Evolutionary conservation across 176 grass and related monocot genomes (phyloP).

Genomic region (Saccharum spontaneum): DNA sequence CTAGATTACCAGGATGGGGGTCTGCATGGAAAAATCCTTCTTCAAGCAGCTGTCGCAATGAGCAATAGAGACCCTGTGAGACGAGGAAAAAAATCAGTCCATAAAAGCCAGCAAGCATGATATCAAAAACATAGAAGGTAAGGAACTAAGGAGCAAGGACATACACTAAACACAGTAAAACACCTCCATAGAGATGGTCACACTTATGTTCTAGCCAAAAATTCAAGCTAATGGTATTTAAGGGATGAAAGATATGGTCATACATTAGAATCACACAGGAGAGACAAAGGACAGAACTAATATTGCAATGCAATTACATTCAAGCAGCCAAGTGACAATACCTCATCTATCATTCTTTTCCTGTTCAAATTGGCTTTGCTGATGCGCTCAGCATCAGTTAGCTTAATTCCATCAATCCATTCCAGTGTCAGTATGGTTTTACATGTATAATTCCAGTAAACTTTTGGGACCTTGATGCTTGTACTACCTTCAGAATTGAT

Average conservation of each 20-base stretch:
- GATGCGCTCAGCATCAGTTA: slow-evolving; percentile 76
- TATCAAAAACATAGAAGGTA: not conserved
- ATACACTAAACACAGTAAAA: not conserved
- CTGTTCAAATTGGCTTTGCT: slow-evolving; percentile 71
- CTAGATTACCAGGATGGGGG: slow-evolving; percentile 98
- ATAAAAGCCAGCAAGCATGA: not conserved
- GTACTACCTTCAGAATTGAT: slow-evolving; percentile 39
- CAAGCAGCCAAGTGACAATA: slow-evolving; percentile 21
- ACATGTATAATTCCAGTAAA: slow-evolving; percentile 85
- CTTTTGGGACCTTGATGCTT: slow-evolving; percentile 80
- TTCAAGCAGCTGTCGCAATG: slow-evolving; percentile 88
- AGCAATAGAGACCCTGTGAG: slow-evolving; percentile 87
- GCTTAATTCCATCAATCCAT: slow-evolving; percentile 96
- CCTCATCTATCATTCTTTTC: slow-evolving; percentile 87
- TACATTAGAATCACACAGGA: not conserved
- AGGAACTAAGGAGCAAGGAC: not conserved
- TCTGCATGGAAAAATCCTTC: slow-evolving; percentile 98
- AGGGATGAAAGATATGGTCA: not conserved
- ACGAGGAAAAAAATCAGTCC: not conserved
- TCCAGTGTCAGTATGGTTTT: slow-evolving; percentile 85
- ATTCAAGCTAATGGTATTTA: not conserved
- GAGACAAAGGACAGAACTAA: not conserved
- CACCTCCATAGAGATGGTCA: not conserved
- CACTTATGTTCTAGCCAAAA: not conserved
- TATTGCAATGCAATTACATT: not conserved